A percentile compares a stretch with the other conserved stretches of the same genome.
Conservation (phyloP, 306 rosid genomes). For the Urtica urens region DNA sequence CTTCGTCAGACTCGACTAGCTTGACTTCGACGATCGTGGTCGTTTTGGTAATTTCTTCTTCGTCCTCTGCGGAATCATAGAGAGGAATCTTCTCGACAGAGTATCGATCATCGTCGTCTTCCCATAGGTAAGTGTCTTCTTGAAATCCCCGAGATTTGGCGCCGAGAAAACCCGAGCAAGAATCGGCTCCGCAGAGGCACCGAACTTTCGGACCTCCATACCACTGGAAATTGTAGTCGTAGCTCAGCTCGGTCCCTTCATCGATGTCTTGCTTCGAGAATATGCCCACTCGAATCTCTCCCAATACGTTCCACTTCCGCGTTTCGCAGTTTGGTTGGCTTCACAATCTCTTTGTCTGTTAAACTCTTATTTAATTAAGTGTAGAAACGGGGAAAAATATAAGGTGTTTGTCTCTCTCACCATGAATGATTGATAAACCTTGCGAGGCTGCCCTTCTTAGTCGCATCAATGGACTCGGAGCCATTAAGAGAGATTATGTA, state of each 20-base stretch:
- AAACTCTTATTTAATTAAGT: too few species aligned
- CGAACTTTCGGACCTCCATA: constrained; percentile 94
- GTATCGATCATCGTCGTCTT: constrained; percentile 95
- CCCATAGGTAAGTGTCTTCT: constrained; percentile 97
- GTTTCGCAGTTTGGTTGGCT: constrained; percentile 96
- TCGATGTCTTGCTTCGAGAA: constrained; percentile 80
- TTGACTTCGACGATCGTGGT: constrained; percentile 60
- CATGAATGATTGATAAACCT: constrained; percentile 96
- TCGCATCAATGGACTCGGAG: constrained; percentile 91
- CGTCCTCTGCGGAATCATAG: constrained; percentile 95
- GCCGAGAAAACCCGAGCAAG: constrained; percentile 90
- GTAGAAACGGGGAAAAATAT: too few species aligned
- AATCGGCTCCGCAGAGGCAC: constrained; percentile 86
- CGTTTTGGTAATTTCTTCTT: constrained; percentile 48
- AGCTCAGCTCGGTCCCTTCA: constrained; percentile 75
- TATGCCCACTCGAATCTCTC: constrained; percentile 94
- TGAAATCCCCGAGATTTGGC: constrained; percentile 97
- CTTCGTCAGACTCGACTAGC: constrained; percentile 53
- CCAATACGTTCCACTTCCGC: constrained; percentile 92
- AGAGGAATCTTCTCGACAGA: constrained; percentile 91
- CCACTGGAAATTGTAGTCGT: constrained; percentile 96
- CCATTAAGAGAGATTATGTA: constrained; percentile 81
- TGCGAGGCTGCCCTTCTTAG: constrained; percentile 82
- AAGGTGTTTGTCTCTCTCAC: constrained; percentile 38
- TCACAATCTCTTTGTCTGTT: constrained; percentile 25